Conservation (phyloP, 257 asterid species). For the Solanum peruvianum region DNA sequence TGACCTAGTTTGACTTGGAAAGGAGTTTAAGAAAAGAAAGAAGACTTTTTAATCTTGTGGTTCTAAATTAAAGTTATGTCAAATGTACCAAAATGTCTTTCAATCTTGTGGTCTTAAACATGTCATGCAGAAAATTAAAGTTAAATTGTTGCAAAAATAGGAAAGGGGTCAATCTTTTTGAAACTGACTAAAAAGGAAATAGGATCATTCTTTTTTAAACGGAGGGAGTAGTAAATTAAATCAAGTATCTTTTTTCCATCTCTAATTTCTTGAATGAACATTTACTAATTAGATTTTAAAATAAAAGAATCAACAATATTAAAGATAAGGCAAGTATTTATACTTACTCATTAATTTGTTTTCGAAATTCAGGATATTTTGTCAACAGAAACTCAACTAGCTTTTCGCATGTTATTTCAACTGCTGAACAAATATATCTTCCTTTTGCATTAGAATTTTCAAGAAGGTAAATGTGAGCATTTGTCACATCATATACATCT, state of each 20-base stretch:
- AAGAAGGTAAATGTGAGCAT: constrained; percentile 26
- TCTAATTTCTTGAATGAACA: background rate
- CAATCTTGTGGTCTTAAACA: too few relatives aligned
- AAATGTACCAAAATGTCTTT: too few relatives aligned
- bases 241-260: background rate
- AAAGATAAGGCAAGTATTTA: background rate
- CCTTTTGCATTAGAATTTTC: constrained; percentile 27
- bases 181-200: too few relatives aligned
- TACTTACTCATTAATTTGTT: constrained; percentile 13
- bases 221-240: too few relatives aligned
- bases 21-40: too few relatives aligned
- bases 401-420: constrained; percentile 14
- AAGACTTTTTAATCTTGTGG: too few relatives aligned
- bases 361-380: constrained; percentile 10
- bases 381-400: constrained; percentile 13
- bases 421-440: constrained; percentile 35
- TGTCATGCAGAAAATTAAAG: too few relatives aligned
- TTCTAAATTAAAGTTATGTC: too few relatives aligned
- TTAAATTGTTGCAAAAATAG: too few relatives aligned
- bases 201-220: too few relatives aligned
- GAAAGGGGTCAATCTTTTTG: too few relatives aligned
- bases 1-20: too few relatives aligned
- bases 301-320: background rate
- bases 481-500: constrained; percentile 30
- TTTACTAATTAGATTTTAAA: background rate